Base-by-base conservation (phyloP, 495 filamentous ascomycete genomes). In the Penicillium bialowiezense region DNA sequence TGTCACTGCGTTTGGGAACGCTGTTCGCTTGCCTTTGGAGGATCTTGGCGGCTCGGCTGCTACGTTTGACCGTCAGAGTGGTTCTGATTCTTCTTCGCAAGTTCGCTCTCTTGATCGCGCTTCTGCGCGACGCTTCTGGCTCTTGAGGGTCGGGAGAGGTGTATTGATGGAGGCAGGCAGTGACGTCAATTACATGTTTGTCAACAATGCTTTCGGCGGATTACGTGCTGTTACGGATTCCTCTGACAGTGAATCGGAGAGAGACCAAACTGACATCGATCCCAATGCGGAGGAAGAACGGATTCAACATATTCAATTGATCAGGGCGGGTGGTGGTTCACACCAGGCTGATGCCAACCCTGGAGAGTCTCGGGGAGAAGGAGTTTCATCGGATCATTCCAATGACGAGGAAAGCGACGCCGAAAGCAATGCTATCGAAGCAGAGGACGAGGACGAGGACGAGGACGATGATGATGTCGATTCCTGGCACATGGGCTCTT, bases 161-260 rank as follows among this genome's bases (percentile, higher is more conserved):
- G 48, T 89, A 2, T 56, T 90, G 40, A 75, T 85, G 77, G 79
- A 78, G 43, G 78, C 77, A n/a, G 78, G 73, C 0, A 73, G 76
- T 41, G 74, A 71, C 5, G 65, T 88, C 37, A 75, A 80, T 31
- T 86, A 77, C 64, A 64, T 63, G 8, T 81, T 77, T 52, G 76
- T 82, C 40, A 82, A 87, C 56, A 70, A 70, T 12, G 83, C 84
- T 2, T 89, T 88, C 55, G 80, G 83, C 19, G 84, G 82, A 3
- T 58, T 79, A 7, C 75, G 75, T 5, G 68, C 68, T 10, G 52
- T 56, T 13, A 9, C 67, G 4, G 57, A 69, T 12, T 66, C 66
- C 23, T 53, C 56, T 23, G 67, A 71, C 18, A 63, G 58, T n/a
- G 69, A 71, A 5, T 52, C 56, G 14, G 77, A 73, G 41, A 62